Conservation (phyloP, 192 early-diverging fungal species). For the Backusella psychrophila region DNA sequence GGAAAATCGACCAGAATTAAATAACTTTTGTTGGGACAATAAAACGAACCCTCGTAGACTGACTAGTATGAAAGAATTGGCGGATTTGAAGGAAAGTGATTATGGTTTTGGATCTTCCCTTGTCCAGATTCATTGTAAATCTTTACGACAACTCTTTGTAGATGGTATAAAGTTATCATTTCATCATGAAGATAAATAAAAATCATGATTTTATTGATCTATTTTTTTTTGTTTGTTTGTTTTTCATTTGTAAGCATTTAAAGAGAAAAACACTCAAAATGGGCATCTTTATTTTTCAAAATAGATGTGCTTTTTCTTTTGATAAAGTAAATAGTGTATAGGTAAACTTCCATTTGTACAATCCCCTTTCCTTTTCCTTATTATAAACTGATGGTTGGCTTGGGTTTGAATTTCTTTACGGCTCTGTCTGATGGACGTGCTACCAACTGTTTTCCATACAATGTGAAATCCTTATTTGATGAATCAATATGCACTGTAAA, state of each 20-base stretch:
- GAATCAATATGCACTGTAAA: not conserved
- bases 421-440: slow-evolving; percentile 13
- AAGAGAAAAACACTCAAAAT: too few relatives aligned
- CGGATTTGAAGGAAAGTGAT: not conserved
- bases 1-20: not conserved
- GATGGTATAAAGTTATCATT: not conserved
- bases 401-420: slow-evolving; percentile 13
- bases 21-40: not conserved
- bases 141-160: not conserved
- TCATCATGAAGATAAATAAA: not conserved
- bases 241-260: not conserved
- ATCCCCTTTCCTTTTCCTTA: not conserved
- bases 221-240: not conserved
- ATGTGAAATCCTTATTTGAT: slow-evolving; percentile 1
- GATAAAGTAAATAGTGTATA: not conserved
- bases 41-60: not conserved
- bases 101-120: not conserved
- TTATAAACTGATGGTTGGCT: slow-evolving; percentile 10
- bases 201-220: not conserved
- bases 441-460: slow-evolving; percentile 6
- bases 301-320: too few relatives aligned
- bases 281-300: too few relatives aligned
- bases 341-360: not conserved
- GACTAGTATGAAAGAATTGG: not conserved
- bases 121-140: not conserved